A percentile compares a stretch with the other conserved stretches of the same genome.
Evolutionary conservation across 202 grass and related monocot species (phyloP).

Genomic region (Setaria viridis): DNA sequence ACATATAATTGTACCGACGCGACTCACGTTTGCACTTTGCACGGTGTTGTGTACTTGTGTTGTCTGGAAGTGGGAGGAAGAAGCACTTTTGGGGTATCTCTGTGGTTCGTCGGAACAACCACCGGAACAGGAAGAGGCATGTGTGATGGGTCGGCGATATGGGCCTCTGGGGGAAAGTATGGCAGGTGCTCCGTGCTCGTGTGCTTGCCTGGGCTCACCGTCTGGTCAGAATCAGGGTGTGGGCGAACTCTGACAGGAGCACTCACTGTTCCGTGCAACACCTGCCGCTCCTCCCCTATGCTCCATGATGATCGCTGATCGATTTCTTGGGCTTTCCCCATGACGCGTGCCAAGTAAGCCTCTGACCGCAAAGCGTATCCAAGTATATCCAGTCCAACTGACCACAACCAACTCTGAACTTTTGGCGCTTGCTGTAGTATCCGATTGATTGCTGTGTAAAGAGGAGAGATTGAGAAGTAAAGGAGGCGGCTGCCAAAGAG

Average conservation of each 20-base stretch:
- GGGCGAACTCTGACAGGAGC: neutral
- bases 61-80: neutral
- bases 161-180: neutral
- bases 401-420: neutral
- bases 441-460: neutral
- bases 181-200: neutral
- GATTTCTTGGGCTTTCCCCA: neutral
- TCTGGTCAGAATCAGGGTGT: conserved; percentile 32
- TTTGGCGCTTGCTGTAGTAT: neutral
- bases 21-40: neutral
- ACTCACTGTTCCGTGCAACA: neutral
- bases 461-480: neutral
- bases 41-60: neutral
- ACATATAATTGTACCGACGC: conserved; percentile 20
- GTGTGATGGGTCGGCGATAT: neutral
- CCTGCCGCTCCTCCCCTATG: neutral
- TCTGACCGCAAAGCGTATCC: neutral
- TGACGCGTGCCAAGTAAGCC: conserved; percentile 1
- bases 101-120: neutral
- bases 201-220: neutral
- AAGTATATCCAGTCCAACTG: neutral
- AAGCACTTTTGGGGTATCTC: neutral
- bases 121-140: neutral
- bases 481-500: neutral
- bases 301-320: neutral